Evolutionary conservation across 192 early-diverging fungal species (phyloP), one percentile per base, ranked within the genome.

Genomic region (Thoreauomyces humboldtii): DNA sequence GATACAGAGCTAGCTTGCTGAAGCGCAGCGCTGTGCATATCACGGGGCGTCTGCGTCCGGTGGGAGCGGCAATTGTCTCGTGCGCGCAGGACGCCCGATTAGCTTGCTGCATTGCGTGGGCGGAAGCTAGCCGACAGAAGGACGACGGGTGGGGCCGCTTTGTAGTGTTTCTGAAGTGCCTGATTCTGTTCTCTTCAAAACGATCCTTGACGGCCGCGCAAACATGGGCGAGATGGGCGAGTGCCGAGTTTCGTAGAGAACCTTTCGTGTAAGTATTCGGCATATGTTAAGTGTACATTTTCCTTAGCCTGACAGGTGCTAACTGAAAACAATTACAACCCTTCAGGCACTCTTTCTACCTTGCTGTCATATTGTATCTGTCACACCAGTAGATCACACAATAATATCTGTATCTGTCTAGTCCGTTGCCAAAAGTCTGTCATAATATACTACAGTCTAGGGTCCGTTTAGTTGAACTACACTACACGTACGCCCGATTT

Each of bases 321-420:
- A n/a, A n/a, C n/a, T n/a, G n/a, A n/a, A n/a, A n/a, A n/a, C n/a
- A n/a, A n/a, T n/a, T n/a, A n/a, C n/a, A n/a, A n/a, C n/a, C n/a
- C n/a, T n/a, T n/a, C 64, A 66, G 64, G 27, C 64, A 66, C 46
- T 37, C 53, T 14, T 32, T 66, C 34, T 66, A 66, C 53, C 9
- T 66, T 1, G 36, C 22, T 28, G 7, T 66, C 27, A 66, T 66
- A 33, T 17, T 66, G 5, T 66, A 66, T 24, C 25, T 66, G 31
- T 57, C n/a, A n/a, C n/a, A n/a, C n/a, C n/a, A n/a, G n/a, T n/a
- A n/a, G n/a, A n/a, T n/a, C n/a, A n/a, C n/a, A n/a, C n/a, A n/a
- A n/a, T n/a, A n/a, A n/a, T n/a, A n/a, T n/a, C n/a, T n/a, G n/a
- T n/a, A n/a, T n/a, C n/a, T n/a, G n/a, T n/a, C n/a, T n/a, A n/a